Conservation (phyloP, 1,284 basidiomycete species). For the Malassezia sp. region DNA sequence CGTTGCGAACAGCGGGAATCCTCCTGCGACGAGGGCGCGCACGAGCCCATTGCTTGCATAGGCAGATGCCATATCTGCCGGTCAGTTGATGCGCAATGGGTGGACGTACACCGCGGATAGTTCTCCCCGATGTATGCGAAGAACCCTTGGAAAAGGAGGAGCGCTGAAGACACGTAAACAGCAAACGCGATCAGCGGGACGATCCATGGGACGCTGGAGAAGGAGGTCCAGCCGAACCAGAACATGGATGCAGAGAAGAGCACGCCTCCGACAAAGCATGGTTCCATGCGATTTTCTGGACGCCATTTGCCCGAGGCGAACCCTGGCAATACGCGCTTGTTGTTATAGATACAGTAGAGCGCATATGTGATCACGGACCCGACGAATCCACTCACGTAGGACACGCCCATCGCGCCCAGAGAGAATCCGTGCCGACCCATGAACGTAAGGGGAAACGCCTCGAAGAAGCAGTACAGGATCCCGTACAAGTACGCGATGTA, state of each 20-base stretch:
- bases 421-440: conserved; percentile 18
- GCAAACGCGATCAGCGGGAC: conserved; percentile 37
- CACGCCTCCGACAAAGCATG: conserved; percentile 55
- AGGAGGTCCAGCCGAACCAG: conserved; percentile 46
- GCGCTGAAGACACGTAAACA: conserved; percentile 20
- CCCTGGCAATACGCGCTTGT: conserved; percentile 9
- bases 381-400: conserved; percentile 18
- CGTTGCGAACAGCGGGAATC: background rate
- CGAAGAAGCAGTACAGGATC: conserved; percentile 18
- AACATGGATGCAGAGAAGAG: conserved; percentile 63
- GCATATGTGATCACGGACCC: conserved; percentile 9
- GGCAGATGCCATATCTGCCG: background rate
- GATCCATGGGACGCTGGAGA: conserved; percentile 37
- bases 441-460: conserved; percentile 19
- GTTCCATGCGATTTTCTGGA: conserved; percentile 48
- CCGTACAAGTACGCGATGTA: conserved; percentile 20
- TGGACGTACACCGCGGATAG: conserved; percentile 5
- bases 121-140: conserved; percentile 7
- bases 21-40: background rate
- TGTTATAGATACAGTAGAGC: conserved; percentile 15
- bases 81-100: too few relatives aligned
- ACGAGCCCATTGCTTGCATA: conserved; percentile 2
- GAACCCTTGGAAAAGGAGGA: conserved; percentile 8
- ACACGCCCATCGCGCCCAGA: conserved; percentile 14
- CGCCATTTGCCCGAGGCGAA: conserved; percentile 21